Conservation (phyloP, 441 rosid genomes). For the Aleurites moluccanus region DNA sequence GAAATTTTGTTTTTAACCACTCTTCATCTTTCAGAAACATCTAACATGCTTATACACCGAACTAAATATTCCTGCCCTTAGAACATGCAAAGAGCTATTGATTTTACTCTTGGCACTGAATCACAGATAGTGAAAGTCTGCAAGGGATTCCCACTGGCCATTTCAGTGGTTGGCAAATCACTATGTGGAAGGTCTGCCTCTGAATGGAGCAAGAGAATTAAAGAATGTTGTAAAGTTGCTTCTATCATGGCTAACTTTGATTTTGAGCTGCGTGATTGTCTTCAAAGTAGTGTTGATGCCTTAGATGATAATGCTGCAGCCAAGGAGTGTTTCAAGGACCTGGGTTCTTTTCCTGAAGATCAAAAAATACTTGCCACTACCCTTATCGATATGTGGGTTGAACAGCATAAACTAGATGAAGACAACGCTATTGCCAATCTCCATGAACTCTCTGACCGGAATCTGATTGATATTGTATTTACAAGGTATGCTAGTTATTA, state of each 20-base stretch:
- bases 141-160: constrained; percentile 61
- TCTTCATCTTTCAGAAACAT: neutral
- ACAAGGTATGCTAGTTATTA: constrained; percentile 35
- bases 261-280: constrained; percentile 37
- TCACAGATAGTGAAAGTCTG: constrained; percentile 61
- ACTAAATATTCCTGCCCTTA: too few relatives aligned
- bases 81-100: neutral
- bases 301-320: constrained; percentile 24
- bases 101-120: constrained; percentile 3
- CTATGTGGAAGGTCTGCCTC: constrained; percentile 38
- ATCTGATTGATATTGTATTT: constrained; percentile 38
- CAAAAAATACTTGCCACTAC: constrained; percentile 47
- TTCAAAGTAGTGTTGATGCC: constrained; percentile 44
- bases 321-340: constrained; percentile 65
- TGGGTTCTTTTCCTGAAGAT: constrained; percentile 67
- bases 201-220: constrained; percentile 39
- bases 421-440: constrained; percentile 37
- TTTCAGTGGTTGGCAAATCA: constrained; percentile 56
- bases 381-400: constrained; percentile 64
- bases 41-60: neutral
- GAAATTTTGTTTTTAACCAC: neutral
- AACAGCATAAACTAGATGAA: constrained; percentile 38
- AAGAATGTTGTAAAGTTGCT: constrained; percentile 36
- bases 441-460: constrained; percentile 38
- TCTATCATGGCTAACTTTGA: constrained; percentile 30